Evolutionary conservation across 2,329 filamentous ascomycete species (phyloP).

Genomic region (Aureobasidium subglaciale): DNA sequence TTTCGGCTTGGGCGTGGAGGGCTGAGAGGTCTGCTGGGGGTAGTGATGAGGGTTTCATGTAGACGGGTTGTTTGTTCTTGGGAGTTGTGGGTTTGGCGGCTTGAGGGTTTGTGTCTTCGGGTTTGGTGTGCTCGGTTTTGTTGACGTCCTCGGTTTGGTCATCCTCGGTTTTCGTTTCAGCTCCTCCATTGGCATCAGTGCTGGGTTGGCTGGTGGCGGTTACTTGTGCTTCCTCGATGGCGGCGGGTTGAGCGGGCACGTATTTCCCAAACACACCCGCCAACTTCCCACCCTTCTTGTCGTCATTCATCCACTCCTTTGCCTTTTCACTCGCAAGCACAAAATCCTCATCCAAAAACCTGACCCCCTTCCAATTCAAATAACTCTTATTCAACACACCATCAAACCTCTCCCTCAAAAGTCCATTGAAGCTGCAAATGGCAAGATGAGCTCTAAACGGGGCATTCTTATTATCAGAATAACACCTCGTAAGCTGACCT

Average conservation of each 20-base stretch:
- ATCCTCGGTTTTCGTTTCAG: not conserved
- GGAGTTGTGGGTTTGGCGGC: slow-evolving; percentile 24
- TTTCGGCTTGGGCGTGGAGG: slow-evolving; percentile 38
- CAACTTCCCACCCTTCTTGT: slow-evolving; percentile 49
- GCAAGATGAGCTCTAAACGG: slow-evolving; percentile 63
- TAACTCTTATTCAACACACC: slow-evolving; percentile 65
- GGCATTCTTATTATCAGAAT: slow-evolving; percentile 75
- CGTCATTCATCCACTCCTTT: slow-evolving; percentile 57
- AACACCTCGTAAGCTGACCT: slow-evolving; percentile 77
- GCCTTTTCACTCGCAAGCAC: slow-evolving; percentile 59
- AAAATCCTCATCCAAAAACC: slow-evolving; percentile 69
- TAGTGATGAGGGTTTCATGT: not conserved
- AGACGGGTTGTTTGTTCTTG: slow-evolving; percentile 18
- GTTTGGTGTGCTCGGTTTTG: not conserved
- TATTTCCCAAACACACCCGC: slow-evolving; percentile 40
- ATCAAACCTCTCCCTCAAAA: slow-evolving; percentile 71
- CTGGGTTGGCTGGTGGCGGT: not conserved
- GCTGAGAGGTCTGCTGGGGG: not conserved
- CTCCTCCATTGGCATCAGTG: not conserved
- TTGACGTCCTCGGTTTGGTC: not conserved
- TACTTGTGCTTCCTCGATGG: not conserved
- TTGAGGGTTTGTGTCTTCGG: not conserved
- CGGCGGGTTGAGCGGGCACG: not conserved
- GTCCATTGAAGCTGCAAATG: slow-evolving; percentile 69
- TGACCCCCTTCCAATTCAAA: slow-evolving; percentile 70